Percentiles rank a stretch among this genome's conserved stretches.
Conservation (phyloP, 495 filamentous ascomycete genomes). For the Daldinia bambusicola region DNA sequence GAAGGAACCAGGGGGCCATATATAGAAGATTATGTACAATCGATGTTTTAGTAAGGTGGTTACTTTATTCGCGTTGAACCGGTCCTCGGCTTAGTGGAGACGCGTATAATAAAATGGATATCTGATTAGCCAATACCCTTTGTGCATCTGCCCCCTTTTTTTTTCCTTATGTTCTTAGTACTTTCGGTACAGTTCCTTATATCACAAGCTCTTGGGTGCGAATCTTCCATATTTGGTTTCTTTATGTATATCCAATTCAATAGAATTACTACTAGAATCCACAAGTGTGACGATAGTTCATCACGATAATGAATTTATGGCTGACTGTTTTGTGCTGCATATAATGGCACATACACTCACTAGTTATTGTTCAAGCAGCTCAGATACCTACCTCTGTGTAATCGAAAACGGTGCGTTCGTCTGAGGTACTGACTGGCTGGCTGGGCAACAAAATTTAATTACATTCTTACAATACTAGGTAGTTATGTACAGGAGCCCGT, state of each 20-base stretch:
- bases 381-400: neutral
- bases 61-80: slow-evolving; percentile 35
- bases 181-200: neutral
- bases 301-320: neutral
- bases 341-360: neutral
- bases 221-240: neutral
- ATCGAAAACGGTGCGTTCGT: slow-evolving; percentile 8
- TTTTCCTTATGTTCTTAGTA: neutral
- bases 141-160: slow-evolving; percentile 23
- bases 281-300: neutral
- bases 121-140: too few relatives aligned
- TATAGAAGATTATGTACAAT: slow-evolving; percentile 17
- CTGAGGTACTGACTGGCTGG: slow-evolving; percentile 32
- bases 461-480: slow-evolving; percentile 11
- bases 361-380: neutral
- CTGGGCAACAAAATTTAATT: slow-evolving; percentile 45
- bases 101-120: slow-evolving; percentile 31
- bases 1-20: slow-evolving; percentile 31
- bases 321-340: neutral
- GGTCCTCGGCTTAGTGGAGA: slow-evolving; percentile 37
- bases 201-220: neutral
- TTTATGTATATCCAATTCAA: neutral
- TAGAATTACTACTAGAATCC: neutral
- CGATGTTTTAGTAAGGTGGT: slow-evolving; percentile 1
- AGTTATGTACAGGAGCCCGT: neutral